Conservation (phyloP, 2,329 filamentous ascomycete species). For the Apiospora koreana region DNA sequence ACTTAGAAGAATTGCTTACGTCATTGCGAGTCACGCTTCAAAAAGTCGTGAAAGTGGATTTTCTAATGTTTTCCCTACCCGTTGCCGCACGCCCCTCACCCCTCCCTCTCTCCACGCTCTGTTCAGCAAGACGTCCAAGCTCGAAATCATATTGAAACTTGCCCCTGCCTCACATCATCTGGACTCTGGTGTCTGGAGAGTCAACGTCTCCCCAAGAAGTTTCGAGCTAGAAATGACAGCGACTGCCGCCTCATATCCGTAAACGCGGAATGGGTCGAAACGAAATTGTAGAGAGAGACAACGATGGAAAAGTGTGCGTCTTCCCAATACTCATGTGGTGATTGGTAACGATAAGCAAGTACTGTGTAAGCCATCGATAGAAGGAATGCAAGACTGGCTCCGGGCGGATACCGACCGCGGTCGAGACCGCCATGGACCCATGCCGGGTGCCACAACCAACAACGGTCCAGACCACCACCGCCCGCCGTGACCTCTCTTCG, state of each 20-base stretch:
- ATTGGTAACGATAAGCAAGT: neutral
- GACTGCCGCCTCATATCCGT: neutral
- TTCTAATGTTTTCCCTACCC: neutral
- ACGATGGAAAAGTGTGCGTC: neutral
- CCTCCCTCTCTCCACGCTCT: too few relatives aligned
- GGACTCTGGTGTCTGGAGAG: too few relatives aligned
- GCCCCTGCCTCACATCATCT: neutral
- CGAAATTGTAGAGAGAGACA: too few relatives aligned
- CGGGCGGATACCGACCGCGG: neutral
- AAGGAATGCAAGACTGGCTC: too few relatives aligned
- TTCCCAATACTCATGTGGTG: neutral
- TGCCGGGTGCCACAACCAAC: neutral
- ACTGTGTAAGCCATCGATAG: too few relatives aligned
- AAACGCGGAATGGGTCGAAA: too few relatives aligned
- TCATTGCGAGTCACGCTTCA: neutral
- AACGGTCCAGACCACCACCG: conserved; percentile 8
- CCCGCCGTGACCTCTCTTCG: neutral
- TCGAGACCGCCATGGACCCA: neutral
- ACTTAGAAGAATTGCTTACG: conserved; percentile 3
- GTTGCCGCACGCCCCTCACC: neutral
- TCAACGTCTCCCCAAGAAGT: neutral
- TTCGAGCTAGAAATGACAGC: neutral
- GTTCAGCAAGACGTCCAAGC: neutral
- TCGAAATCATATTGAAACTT: neutral
- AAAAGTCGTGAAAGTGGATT: neutral